Evolutionary conservation across 2,329 filamentous ascomycete species (phyloP).

Genomic region (Arthrobotrys entomopaga): DNA sequence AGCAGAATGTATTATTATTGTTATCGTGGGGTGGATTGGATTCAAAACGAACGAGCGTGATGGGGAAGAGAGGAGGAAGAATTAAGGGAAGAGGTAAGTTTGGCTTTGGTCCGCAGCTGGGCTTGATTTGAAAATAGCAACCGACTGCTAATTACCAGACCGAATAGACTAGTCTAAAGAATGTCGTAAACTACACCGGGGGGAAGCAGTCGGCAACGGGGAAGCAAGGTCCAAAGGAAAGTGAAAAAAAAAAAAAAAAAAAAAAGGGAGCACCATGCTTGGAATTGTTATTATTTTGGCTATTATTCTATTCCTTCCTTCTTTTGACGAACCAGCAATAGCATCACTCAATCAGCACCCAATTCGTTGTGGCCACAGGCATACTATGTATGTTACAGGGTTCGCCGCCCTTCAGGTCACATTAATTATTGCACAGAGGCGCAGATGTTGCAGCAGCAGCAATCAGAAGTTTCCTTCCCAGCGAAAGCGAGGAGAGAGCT

Average conservation of each 20-base stretch:
- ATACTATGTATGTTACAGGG: too few species aligned
- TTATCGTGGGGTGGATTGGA: constrained; percentile 1
- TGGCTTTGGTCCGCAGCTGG: background rate
- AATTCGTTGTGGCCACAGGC: too few species aligned
- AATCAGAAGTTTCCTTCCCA: too few species aligned
- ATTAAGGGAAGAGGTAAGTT: background rate
- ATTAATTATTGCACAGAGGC: constrained; percentile 5
- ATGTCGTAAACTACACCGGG: background rate
- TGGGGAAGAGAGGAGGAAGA: background rate
- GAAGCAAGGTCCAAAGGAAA: background rate
- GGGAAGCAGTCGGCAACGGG: too few species aligned
- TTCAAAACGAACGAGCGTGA: constrained; percentile 1
- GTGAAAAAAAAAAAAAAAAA: background rate
- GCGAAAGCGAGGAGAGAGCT: too few species aligned
- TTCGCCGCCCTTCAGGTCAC: background rate
- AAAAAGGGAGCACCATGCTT: constrained; percentile 27
- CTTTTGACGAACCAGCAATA: too few species aligned
- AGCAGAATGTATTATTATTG: too few species aligned
- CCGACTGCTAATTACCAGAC: too few species aligned
- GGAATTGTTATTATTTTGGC: constrained; percentile 12
- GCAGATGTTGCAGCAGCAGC: background rate
- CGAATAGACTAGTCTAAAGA: constrained; percentile 26
- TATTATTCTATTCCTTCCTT: background rate
- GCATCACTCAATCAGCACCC: too few species aligned
- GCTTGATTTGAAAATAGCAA: too few species aligned